Conservation (phyloP, 2,329 filamentous ascomycete species). For the Raffaelea albimanens region DNA sequence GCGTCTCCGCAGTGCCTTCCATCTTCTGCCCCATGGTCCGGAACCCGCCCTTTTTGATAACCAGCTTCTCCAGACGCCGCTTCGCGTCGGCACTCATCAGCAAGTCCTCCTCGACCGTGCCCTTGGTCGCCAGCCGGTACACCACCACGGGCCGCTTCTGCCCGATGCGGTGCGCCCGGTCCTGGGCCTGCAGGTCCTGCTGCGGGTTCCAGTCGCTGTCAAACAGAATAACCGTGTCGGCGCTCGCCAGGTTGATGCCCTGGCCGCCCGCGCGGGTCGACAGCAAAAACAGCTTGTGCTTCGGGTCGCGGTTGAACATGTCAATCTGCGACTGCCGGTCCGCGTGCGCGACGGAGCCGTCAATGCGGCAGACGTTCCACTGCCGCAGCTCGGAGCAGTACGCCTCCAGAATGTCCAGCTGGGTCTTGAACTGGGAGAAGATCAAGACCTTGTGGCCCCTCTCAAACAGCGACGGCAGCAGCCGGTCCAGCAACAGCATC, state of each 20-base stretch:
- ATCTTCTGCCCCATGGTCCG: slow-evolving; percentile 57
- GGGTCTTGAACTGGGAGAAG: slow-evolving; percentile 93
- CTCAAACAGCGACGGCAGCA: slow-evolving; percentile 66
- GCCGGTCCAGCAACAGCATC: slow-evolving; percentile 84
- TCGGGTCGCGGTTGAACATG: slow-evolving; percentile 57
- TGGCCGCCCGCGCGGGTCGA: slow-evolving; percentile 89
- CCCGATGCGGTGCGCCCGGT: slow-evolving; percentile 88
- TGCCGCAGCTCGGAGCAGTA: slow-evolving; percentile 70
- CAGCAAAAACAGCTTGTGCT: slow-evolving; percentile 71
- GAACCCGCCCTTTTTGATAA: slow-evolving; percentile 90
- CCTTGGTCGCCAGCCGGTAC: slow-evolving; percentile 86
- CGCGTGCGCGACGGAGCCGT: slow-evolving; percentile 72
- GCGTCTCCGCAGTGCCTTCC: slow-evolving; percentile 31
- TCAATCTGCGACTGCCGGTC: slow-evolving; percentile 63
- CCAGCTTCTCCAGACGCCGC: slow-evolving; percentile 81
- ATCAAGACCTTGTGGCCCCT: slow-evolving; percentile 84
- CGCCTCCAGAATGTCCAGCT: slow-evolving; percentile 81
- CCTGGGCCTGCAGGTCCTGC: slow-evolving; percentile 92
- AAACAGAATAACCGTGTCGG: slow-evolving; percentile 88
- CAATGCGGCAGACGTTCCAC: slow-evolving; percentile 83
- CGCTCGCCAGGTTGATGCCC: slow-evolving; percentile 86
- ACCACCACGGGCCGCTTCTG: slow-evolving; percentile 88
- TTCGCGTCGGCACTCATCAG: slow-evolving; percentile 86
- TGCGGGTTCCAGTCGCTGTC: slow-evolving; percentile 92
- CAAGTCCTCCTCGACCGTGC: slow-evolving; percentile 82